A percentile compares a stretch with the other conserved stretches of the same genome.
These are phyloP conservation scores for Castanea sativa DNA, from an alignment of 306 rosid species.

Conservation along the genomic window DNA sequence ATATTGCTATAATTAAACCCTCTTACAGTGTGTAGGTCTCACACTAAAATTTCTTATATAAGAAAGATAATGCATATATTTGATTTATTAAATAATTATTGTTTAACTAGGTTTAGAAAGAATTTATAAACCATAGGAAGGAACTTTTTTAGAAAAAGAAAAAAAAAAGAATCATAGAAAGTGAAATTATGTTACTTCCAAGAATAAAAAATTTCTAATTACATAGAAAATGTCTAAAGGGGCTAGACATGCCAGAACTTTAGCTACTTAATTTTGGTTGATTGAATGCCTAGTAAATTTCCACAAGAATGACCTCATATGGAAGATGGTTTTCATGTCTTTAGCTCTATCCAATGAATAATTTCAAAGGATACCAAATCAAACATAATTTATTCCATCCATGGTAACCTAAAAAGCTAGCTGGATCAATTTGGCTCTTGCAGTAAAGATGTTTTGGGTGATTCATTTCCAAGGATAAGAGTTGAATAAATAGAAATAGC, in stretches of 20 bases:
- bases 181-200: background rate
- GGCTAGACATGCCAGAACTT: conserved; percentile 10
- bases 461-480: conserved; percentile 12
- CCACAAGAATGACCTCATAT: conserved; percentile 2
- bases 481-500: conserved; percentile 15
- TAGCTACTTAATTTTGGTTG: conserved; percentile 23
- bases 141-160: too few relatives aligned
- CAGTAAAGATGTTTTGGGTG: conserved; percentile 27
- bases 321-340: conserved; percentile 20
- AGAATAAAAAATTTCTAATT: background rate
- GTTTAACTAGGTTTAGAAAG: background rate
- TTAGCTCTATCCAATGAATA: conserved; percentile 11
- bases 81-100: too few relatives aligned
- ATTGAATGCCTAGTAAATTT: conserved; percentile 13
- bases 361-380: conserved; percentile 28
- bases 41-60: too few relatives aligned
- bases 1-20: background rate
- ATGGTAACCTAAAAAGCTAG: conserved; percentile 37
- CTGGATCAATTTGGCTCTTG: conserved; percentile 38
- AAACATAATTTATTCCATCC: conserved; percentile 21
- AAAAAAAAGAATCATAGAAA: too few relatives aligned
- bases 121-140: background rate
- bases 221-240: background rate
- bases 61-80: too few relatives aligned
- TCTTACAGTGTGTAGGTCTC: too few relatives aligned